Evolutionary conservation across 2,329 filamentous ascomycete species (phyloP).

Genomic region (Ophiostoma sp.): DNA sequence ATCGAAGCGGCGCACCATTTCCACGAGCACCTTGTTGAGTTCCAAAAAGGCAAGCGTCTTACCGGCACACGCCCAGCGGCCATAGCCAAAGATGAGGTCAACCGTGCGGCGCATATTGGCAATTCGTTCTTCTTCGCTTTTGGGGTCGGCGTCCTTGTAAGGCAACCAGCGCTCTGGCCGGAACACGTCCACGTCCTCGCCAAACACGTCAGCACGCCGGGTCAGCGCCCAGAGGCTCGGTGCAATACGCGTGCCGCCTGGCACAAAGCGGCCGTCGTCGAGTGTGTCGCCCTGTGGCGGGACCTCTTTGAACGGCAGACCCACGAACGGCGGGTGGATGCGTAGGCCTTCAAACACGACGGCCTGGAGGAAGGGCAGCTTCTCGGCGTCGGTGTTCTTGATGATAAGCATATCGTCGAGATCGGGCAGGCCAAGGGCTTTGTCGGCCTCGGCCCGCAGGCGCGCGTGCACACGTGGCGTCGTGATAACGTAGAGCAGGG

Average conservation of each 20-base stretch:
- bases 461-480: conserved; percentile 28
- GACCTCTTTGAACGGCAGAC: conserved; percentile 29
- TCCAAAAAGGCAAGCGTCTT: conserved; percentile 41
- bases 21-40: conserved; percentile 34
- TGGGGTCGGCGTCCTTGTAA: neutral
- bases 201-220: conserved; percentile 35
- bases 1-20: conserved; percentile 29
- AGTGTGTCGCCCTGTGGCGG: conserved; percentile 38
- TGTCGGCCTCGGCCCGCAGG: conserved; percentile 36
- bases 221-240: conserved; percentile 32
- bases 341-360: conserved; percentile 46
- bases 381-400: conserved; percentile 32
- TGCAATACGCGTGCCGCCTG: conserved; percentile 41
- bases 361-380: conserved; percentile 45
- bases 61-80: conserved; percentile 39
- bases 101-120: conserved; percentile 30
- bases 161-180: conserved; percentile 44
- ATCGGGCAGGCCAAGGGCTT: conserved; percentile 27
- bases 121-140: neutral
- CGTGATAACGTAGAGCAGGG: conserved; percentile 29
- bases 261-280: conserved; percentile 39
- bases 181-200: conserved; percentile 38
- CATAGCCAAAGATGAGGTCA: conserved; percentile 39
- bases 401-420: neutral
- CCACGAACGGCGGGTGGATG: conserved; percentile 41